phyloP scores from a whole-genome alignment of 768 basidiomycete genomes.

The Trametes elegans region DNA sequence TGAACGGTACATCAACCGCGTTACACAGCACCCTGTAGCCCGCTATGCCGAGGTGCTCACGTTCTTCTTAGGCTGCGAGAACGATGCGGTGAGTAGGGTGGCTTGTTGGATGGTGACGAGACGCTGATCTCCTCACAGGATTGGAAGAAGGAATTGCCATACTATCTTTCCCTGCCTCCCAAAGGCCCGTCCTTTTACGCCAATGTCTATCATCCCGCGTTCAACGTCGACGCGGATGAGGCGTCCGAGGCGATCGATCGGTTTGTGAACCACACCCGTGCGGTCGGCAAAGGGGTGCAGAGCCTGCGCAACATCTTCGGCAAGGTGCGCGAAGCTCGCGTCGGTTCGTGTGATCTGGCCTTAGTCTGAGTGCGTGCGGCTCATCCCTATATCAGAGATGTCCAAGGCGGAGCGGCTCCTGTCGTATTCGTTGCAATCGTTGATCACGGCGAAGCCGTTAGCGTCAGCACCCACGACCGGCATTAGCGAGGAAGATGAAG shows the following conservation, averaged over 20 bases:
- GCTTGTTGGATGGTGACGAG: background rate
- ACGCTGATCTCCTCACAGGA: slow-evolving; percentile 44
- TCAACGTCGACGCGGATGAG: slow-evolving; percentile 78
- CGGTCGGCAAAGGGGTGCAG: slow-evolving; percentile 68
- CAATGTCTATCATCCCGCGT: slow-evolving; percentile 79
- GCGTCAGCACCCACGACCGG: slow-evolving; percentile 48
- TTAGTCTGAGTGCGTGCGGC: background rate
- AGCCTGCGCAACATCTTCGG: slow-evolving; percentile 61
- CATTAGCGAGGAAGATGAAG: slow-evolving; percentile 32
- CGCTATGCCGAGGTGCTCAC: slow-evolving; percentile 77
- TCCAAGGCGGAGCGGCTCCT: slow-evolving; percentile 72
- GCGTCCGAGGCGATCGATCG: slow-evolving; percentile 54
- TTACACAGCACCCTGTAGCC: slow-evolving; percentile 74
- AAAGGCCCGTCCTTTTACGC: slow-evolving; percentile 79
- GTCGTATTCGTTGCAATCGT: slow-evolving; percentile 68
- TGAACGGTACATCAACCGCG: slow-evolving; percentile 68
- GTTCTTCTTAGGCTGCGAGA: slow-evolving; percentile 77
- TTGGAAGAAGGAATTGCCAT: slow-evolving; percentile 63
- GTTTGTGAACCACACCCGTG: slow-evolving; percentile 65
- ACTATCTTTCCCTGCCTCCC: slow-evolving; percentile 56
- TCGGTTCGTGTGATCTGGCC: slow-evolving; percentile 45
- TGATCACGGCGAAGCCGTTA: slow-evolving; percentile 69
- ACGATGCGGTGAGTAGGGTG: slow-evolving; percentile 56
- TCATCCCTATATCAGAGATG: slow-evolving; percentile 52
- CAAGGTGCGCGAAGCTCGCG: slow-evolving; percentile 59